Evolutionary conservation across 306 rosid genomes (phyloP), one percentile per base, ranked within the genome.

Genomic region (Vigna radiata): DNA sequence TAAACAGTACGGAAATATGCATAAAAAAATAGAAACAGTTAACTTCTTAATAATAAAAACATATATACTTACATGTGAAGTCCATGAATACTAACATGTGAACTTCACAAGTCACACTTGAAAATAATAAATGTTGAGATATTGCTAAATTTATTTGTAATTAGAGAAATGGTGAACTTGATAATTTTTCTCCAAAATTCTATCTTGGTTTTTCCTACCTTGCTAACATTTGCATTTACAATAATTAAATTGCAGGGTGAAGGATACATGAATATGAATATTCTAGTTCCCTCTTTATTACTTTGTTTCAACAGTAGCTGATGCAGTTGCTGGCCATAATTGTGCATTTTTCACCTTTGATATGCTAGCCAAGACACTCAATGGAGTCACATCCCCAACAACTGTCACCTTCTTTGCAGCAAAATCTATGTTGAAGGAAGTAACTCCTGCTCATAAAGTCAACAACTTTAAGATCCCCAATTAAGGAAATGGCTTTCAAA

Each of bases 321-420:
- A 37, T 21, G 77, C 73, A 10, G 89, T 54, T 29, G 83, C 19
- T 41, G 95, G 83, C 96, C 98, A 95, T 79, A 92, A 88, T 37
- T 92, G 97, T 4, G 98, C 98, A 80, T 79, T 95, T 86, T 95
- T 95, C 19, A 95, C 97, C 89, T 89, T 95, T 16, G 97, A 90
- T 61, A 95, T 89, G 80, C 97, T 92, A 52, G 87, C 92, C 77
- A 95, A 81, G 3, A 92, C 90, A 25, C 89, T 84, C 65, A 76
- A 17, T 37, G 97, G 98, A 63, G 92, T 86, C 73, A 92, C 94
- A 68, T 92, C 84, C 44, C 97, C 98, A 46, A 81, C 79, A 13
- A 95, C 83, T 23, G 97, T 95, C 80, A 95, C 98, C 89, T 90
- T 95, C 90, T 95, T 92, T 39, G 97, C 95, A 16, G 91, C 87